Base-by-base conservation (phyloP, 768 basidiomycete species). In the Suillus ampliporus region DNA sequence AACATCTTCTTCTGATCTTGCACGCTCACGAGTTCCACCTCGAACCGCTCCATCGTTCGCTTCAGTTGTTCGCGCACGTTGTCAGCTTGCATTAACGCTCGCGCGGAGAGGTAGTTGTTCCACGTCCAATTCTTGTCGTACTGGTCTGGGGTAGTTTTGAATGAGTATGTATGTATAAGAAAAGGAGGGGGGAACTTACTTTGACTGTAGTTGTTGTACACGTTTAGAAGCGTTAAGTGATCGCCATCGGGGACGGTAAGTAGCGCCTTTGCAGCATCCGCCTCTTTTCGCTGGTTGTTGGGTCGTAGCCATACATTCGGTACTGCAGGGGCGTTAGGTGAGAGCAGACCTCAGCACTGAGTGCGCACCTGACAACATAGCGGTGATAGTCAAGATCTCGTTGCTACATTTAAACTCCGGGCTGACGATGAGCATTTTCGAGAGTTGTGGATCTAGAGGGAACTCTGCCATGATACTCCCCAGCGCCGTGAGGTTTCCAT, bases 401-500 rank as follows among this genome's bases (percentile, higher is more conserved):
- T 97, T 95, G 64, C 93, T 95, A 78, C 97, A 99, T 62, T 88
- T 88, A 80, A 98, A 97, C 72, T 98, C 95, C 2, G 97, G 93
- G 73, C 94, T 96, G 67, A 89, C 85, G 64, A 98, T 94, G 56
- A 99, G 84, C 87, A 97, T 90, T 76, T 97, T 97, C 28, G 97
- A 88, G 68, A 98, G 83, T 89, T 75, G 96, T 44, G 97, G 97
- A 75, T 99, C 97, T n/a, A 99, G 84, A 14, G 97, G 97, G 82
- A 99, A 99, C 68, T 98, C 95, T 0, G 97, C 97, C 97, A 99
- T 98, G 64, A 94, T 90, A 41, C 78, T 81, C 5, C 97, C 97
- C 9, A 99, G 79, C 0, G 88, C 77, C 1, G 97, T 99, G 61
- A 99, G 75, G 57, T 94, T 88, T 13, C 97, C 96, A 4, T 97